Evolutionary conservation across 352 stramenopile species (phyloP).

Genomic region (Thalassiosira pacifica): DNA sequence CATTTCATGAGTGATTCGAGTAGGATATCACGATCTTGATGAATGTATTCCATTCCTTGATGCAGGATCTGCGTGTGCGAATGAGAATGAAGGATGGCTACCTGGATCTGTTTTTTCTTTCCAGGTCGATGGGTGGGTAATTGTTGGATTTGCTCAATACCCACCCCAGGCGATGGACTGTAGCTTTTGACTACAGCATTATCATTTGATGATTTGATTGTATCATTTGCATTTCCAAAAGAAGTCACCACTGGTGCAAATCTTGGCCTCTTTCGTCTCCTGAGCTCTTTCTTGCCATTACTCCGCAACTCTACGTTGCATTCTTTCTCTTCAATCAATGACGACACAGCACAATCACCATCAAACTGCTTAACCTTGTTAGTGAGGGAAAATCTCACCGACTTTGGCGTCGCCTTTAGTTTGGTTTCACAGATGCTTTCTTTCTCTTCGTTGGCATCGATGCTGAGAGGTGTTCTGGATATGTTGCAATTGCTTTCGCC

Average conservation of each 20-base stretch:
- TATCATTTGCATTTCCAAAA: too few relatives aligned
- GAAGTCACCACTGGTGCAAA: too few relatives aligned
- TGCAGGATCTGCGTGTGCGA: slow-evolving; percentile 50
- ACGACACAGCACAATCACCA: not conserved
- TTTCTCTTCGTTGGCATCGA: not conserved
- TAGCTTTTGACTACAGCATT: not conserved
- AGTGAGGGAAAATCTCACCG: not conserved
- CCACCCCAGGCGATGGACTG: too few relatives aligned
- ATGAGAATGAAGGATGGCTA: slow-evolving; percentile 54
- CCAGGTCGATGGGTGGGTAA: not conserved
- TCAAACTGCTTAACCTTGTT: not conserved
- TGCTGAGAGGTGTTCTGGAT: not conserved
- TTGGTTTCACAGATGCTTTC: not conserved
- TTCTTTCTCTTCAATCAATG: not conserved
- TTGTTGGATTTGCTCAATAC: too few relatives aligned
- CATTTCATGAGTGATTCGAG: slow-evolving; percentile 52
- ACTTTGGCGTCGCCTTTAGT: not conserved
- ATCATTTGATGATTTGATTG: too few relatives aligned
- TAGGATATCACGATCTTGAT: slow-evolving; percentile 59
- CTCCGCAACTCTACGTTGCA: not conserved
- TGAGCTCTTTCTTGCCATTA: not conserved
- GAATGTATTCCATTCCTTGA: slow-evolving; percentile 61
- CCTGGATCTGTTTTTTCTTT: slow-evolving; percentile 36
- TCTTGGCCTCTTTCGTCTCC: not conserved
- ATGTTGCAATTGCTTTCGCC: too few relatives aligned